Evolutionary conservation across 768 basidiomycete species (phyloP), one percentile per base, ranked within the genome.

Genomic region (Agrocybe praecox): DNA sequence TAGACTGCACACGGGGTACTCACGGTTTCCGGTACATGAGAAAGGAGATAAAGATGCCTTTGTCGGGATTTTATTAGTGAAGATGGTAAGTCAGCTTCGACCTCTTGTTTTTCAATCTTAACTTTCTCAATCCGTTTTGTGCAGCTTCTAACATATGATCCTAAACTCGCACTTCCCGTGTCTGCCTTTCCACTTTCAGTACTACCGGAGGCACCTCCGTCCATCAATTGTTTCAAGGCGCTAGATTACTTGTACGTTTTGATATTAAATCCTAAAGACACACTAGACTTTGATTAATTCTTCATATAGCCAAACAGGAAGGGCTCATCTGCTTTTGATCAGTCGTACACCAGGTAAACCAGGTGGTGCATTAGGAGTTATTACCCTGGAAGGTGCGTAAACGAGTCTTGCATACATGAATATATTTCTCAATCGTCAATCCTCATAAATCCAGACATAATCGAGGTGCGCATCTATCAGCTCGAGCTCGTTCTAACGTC

Each of bases 151-250:
- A 81, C 82, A 0, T 97, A 98, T 65, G 95, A 98, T 66, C 94
- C 95, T 0, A 80, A 87, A 15, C 79, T 87, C 68, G 83, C 77
- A 1, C 79, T 87, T 22, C 86, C 89, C 2, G 88, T 96, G 6
- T 86, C 87, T 1, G 74, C 84, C 43, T 94, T 98, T 69, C 76
- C 80, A 2, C 78, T 98, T 0, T 88, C 90, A 0, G 88, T 96
- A 23, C 72, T 98, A 12, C 96, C 96, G 0, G 96, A 98, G 73
- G 95, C 95, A 4, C 76, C 79, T 32, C 92, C 94, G 0, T 81
- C 83, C 8, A 96, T 97, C 67, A 96, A 93, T 65, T 97, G 92
- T 65, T 94, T 97, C 77, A 93, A 98, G 68, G 94, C 94, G 0
- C 72, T 98, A 43, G 94, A 97, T 69, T 96, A 95, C 67, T 96